Evolutionary conservation across 495 filamentous ascomycete genomes (phyloP).

Genomic region (Amphirosellinia nigrospora): DNA sequence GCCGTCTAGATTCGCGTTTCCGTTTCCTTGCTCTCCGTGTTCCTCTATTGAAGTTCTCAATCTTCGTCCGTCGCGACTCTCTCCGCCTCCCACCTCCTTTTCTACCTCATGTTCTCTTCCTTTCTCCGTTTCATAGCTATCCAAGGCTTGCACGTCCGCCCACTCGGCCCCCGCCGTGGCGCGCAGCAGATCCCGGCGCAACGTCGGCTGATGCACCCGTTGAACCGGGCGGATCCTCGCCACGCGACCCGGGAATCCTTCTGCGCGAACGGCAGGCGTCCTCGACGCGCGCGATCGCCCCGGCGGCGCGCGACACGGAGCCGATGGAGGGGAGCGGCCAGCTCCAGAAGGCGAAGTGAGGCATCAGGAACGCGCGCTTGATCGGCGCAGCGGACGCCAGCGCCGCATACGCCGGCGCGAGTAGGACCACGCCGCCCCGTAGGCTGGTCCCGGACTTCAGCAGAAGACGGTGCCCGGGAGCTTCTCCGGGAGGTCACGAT

Average conservation of each 20-base stretch:
- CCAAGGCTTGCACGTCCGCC: slow-evolving; percentile 53
- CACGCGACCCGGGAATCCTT: slow-evolving; percentile 37
- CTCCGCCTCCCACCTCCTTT: neutral
- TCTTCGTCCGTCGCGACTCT: neutral
- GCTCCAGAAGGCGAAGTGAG: slow-evolving; percentile 70
- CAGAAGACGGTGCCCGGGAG: slow-evolving; percentile 68
- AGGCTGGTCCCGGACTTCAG: slow-evolving; percentile 53
- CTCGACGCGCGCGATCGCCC: slow-evolving; percentile 44
- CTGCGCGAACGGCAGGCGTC: slow-evolving; percentile 22
- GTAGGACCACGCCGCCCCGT: slow-evolving; percentile 46
- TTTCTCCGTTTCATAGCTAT: slow-evolving; percentile 31
- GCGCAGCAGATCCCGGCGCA: slow-evolving; percentile 38
- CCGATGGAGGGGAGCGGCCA: slow-evolving; percentile 63
- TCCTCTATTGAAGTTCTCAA: too few species aligned
- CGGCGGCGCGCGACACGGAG: slow-evolving; percentile 51
- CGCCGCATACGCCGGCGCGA: slow-evolving; percentile 37
- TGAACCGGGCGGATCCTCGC: slow-evolving; percentile 34
- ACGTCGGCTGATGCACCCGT: slow-evolving; percentile 25
- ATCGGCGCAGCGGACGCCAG: slow-evolving; percentile 30
- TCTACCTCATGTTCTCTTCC: neutral
- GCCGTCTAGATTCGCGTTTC: slow-evolving; percentile 8
- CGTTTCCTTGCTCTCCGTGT: neutral
- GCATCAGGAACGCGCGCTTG: slow-evolving; percentile 63
- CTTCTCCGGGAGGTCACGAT: slow-evolving; percentile 53
- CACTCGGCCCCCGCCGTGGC: slow-evolving; percentile 42